A percentile compares a stretch with the other conserved stretches of the same genome.
Conservation (phyloP, 1,139 yeast genomes). For the Spathaspora sp. region DNA sequence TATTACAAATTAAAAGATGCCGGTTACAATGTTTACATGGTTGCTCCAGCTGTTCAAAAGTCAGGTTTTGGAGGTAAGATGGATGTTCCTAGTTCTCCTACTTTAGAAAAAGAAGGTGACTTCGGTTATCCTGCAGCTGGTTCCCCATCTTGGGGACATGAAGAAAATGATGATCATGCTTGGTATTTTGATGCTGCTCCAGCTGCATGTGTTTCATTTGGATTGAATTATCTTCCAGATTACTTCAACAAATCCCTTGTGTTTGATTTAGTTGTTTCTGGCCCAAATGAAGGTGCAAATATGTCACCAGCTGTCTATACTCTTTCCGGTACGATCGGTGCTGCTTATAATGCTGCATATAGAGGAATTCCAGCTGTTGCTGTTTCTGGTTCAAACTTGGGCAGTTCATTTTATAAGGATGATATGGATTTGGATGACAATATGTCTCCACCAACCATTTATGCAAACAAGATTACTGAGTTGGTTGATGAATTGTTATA, state of each 20-base stretch:
- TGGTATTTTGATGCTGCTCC: slow-evolving; percentile 55
- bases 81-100: slow-evolving; percentile 41
- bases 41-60: slow-evolving; percentile 59
- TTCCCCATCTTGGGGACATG: slow-evolving; percentile 50
- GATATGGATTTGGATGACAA: slow-evolving; percentile 30
- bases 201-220: slow-evolving; percentile 44
- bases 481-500: slow-evolving; percentile 33
- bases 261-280: slow-evolving; percentile 43
- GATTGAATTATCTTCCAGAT: slow-evolving; percentile 41
- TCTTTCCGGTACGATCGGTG: slow-evolving; percentile 49
- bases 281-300: slow-evolving; percentile 50
- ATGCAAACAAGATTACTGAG: slow-evolving; percentile 31
- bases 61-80: slow-evolving; percentile 61
- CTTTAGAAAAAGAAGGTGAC: slow-evolving; percentile 43
- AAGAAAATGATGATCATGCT: slow-evolving; percentile 38
- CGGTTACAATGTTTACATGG: slow-evolving; percentile 52
- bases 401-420: slow-evolving; percentile 45
- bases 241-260: slow-evolving; percentile 32
- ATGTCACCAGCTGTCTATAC: slow-evolving; percentile 37
- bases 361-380: slow-evolving; percentile 46
- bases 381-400: slow-evolving; percentile 43
- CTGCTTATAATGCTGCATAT: slow-evolving; percentile 43
- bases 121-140: slow-evolving; percentile 42
- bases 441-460: slow-evolving; percentile 36
- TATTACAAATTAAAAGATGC: slow-evolving; percentile 53